A percentile compares a stretch with the other conserved stretches of the same genome.
Conservation (phyloP, 257 asterid species). For the Haberlea rhodopensis region DNA sequence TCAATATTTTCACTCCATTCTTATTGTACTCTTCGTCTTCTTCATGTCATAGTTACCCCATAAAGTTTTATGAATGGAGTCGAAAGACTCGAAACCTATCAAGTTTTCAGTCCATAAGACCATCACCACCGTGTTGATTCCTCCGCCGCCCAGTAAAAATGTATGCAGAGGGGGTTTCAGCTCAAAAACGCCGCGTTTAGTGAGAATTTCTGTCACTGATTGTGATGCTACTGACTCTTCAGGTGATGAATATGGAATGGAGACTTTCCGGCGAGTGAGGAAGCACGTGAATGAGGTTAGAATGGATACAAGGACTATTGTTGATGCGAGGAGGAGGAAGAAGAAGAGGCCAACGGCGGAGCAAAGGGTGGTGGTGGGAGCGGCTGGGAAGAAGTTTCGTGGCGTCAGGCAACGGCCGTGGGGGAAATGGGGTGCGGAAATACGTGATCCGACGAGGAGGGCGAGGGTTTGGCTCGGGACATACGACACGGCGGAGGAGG, state of each 20-base stretch:
- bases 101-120: constrained; percentile 32
- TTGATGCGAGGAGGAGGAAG: constrained; percentile 8
- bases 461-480: constrained; percentile 74
- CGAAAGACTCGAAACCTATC: constrained; percentile 8
- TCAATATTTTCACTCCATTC: too few relatives aligned
- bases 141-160: background rate
- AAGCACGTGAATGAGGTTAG: constrained; percentile 54
- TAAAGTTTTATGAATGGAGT: constrained; percentile 13
- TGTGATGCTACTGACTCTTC: constrained; percentile 80
- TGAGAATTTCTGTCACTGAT: constrained; percentile 54
- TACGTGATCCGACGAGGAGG: constrained; percentile 55
- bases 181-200: constrained; percentile 38
- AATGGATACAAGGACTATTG: constrained; percentile 21
- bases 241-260: constrained; percentile 34
- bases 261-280: constrained; percentile 26
- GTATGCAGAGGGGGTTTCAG: background rate
- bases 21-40: background rate
- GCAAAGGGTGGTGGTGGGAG: constrained; percentile 1
- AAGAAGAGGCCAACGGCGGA: constrained; percentile 1
- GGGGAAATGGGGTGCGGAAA: constrained; percentile 94
- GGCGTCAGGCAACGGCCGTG: constrained; percentile 82
- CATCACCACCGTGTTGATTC: constrained; percentile 27
- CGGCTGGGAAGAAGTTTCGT: constrained; percentile 44
- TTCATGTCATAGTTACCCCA: background rate
- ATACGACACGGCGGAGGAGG: constrained; percentile 71